Conservation (phyloP, 2,329 filamentous ascomycete genomes). For the Keithomyces neogunnii region DNA sequence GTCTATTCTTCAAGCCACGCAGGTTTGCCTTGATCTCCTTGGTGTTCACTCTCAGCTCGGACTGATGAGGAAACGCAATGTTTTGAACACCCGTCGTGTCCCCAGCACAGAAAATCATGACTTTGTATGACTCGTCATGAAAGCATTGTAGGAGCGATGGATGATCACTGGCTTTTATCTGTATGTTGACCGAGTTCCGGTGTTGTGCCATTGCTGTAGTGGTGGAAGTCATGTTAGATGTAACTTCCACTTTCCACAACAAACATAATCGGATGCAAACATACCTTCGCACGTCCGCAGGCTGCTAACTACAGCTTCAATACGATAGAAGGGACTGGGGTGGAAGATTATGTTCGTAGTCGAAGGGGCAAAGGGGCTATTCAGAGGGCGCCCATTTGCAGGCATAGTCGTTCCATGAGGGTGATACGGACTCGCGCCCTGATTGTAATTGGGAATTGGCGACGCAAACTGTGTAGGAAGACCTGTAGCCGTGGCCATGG, state of each 20-base stretch:
- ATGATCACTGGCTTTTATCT: conserved; percentile 40
- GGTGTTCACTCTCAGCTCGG: conserved; percentile 84
- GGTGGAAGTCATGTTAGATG: conserved; percentile 9
- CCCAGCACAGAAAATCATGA: conserved; percentile 77
- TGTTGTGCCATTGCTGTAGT: conserved; percentile 46
- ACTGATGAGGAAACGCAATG: conserved; percentile 83
- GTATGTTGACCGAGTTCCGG: conserved; percentile 37
- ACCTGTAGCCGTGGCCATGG: background rate
- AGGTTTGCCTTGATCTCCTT: conserved; percentile 89
- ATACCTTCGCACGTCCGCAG: conserved; percentile 65
- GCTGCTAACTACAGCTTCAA: conserved; percentile 56
- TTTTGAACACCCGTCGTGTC: conserved; percentile 60
- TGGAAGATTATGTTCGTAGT: conserved; percentile 38
- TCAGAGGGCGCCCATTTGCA: conserved; percentile 13
- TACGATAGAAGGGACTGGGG: conserved; percentile 75
- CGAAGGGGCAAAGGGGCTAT: conserved; percentile 10
- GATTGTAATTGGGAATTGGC: conserved; percentile 13
- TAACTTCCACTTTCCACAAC: conserved; percentile 19
- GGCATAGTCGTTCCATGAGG: conserved; percentile 8
- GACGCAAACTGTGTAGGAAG: conserved; percentile 8
- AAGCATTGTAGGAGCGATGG: conserved; percentile 47
- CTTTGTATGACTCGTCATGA: conserved; percentile 52
- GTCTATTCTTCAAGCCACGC: conserved; percentile 90
- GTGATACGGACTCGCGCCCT: conserved; percentile 6
- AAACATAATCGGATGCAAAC: background rate